phyloP scores from a whole-genome alignment of 2,329 filamentous ascomycete species.

The Ophiocordyceps camponoti-rufipedis region DNA sequence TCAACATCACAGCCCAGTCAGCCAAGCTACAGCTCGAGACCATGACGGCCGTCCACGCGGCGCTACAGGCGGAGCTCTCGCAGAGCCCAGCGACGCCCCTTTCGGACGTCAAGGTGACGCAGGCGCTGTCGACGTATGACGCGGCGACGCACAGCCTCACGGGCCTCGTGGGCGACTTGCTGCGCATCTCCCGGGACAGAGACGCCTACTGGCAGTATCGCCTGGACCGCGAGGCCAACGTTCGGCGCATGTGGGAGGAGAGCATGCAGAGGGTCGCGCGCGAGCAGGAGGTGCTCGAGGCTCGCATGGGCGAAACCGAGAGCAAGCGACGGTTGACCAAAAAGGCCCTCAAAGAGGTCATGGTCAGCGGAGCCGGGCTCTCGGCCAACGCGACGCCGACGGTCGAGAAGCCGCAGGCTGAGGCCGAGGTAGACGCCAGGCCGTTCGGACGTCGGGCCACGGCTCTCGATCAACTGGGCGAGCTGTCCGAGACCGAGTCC shows the following conservation, averaged over 20 bases:
- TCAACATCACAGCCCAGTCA: constrained; percentile 93
- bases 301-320: constrained; percentile 73
- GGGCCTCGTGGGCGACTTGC: constrained; percentile 63
- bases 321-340: constrained; percentile 81
- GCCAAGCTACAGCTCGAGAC: constrained; percentile 85
- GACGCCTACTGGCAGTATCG: constrained; percentile 96
- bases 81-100: constrained; percentile 54
- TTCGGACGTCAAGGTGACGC: constrained; percentile 57
- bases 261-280: constrained; percentile 94
- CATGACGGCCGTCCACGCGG: constrained; percentile 68
- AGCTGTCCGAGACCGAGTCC: constrained; percentile 64
- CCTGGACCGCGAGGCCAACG: constrained; percentile 75
- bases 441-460: constrained; percentile 40
- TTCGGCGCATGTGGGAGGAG: constrained; percentile 95
- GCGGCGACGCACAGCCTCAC: constrained; percentile 77
- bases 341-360: constrained; percentile 68
- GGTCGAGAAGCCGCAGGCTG: constrained; percentile 13
- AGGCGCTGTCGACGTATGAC: constrained; percentile 74
- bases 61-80: constrained; percentile 48
- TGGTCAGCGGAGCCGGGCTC: constrained; percentile 35
- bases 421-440: constrained; percentile 15
- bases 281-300: constrained; percentile 85
- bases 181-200: constrained; percentile 84
- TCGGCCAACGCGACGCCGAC: constrained; percentile 12
- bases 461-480: constrained; percentile 50